A percentile compares a stretch with the other conserved stretches of the same genome.
Conservation (phyloP, 2,329 filamentous ascomycete species). For the Immersiporthe knoxdaviesiana region DNA sequence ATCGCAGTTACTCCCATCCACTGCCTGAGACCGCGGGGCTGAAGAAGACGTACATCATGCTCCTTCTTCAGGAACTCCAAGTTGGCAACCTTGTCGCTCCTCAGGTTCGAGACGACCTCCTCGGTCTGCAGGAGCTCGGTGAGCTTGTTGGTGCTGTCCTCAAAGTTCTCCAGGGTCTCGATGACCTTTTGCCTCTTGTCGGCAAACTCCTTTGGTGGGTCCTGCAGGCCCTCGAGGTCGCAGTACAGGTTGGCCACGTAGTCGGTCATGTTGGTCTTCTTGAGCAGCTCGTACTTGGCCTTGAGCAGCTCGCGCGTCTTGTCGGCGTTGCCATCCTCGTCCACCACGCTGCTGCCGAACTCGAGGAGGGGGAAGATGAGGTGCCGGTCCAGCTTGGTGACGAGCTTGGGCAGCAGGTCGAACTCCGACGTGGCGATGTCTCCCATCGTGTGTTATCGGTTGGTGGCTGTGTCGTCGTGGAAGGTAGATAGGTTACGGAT, state of each 20-base stretch:
- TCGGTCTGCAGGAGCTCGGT: slow-evolving; percentile 84
- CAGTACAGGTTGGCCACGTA: slow-evolving; percentile 92
- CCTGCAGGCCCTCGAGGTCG: slow-evolving; percentile 79
- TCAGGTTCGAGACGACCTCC: slow-evolving; percentile 85
- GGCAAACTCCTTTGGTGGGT: slow-evolving; percentile 81
- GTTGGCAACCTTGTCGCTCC: slow-evolving; percentile 98
- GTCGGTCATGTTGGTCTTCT: slow-evolving; percentile 98
- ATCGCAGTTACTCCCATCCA: neutral
- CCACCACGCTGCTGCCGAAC: slow-evolving; percentile 81
- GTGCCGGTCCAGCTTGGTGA: slow-evolving; percentile 92
- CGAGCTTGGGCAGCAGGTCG: slow-evolving; percentile 78
- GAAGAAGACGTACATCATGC: slow-evolving; percentile 70
- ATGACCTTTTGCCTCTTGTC: slow-evolving; percentile 90
- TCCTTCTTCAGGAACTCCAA: slow-evolving; percentile 97
- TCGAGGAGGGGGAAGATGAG: slow-evolving; percentile 96
- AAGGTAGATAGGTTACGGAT: neutral
- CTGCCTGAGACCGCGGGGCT: too few species aligned
- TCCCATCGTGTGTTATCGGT: slow-evolving; percentile 22
- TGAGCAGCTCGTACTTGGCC: slow-evolving; percentile 90
- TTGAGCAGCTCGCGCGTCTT: slow-evolving; percentile 73
- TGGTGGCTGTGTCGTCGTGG: neutral
- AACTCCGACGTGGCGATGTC: slow-evolving; percentile 36
- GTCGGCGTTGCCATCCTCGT: slow-evolving; percentile 62
- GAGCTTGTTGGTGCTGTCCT: slow-evolving; percentile 88
- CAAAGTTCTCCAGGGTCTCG: slow-evolving; percentile 77